These are phyloP conservation scores for Fusarium tricinctum DNA, from an alignment of 2,329 filamentous ascomycete species.

Conservation along the genomic window DNA sequence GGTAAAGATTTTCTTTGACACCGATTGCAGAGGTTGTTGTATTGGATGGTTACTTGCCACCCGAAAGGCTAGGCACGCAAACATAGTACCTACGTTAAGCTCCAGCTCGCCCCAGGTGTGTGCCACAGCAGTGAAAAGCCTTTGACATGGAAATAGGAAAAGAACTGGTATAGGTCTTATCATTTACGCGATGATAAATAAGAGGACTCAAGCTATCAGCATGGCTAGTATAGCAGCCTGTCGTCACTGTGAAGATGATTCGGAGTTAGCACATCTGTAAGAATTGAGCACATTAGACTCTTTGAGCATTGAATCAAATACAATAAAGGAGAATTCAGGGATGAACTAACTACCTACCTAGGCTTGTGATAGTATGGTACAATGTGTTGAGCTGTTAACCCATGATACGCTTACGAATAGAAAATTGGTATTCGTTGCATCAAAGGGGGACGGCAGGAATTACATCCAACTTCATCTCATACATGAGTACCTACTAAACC, in stretches of 20 bases:
- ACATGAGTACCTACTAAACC: too few species aligned
- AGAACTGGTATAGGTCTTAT: neutral
- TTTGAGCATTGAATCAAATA: neutral
- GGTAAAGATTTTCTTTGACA: neutral
- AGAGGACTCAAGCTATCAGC: conserved; percentile 18
- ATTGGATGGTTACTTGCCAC: conserved; percentile 10
- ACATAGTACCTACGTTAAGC: neutral
- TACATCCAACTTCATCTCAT: neutral
- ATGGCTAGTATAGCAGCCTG: neutral
- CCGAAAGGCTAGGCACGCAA: conserved; percentile 12
- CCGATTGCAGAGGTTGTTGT: conserved; percentile 4
- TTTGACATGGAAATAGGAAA: neutral
- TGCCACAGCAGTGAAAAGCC: conserved; percentile 11
- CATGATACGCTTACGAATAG: neutral
- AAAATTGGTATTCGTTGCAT: conserved; percentile 1
- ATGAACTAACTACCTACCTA: conserved; percentile 3
- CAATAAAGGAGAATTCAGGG: neutral
- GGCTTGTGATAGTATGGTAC: neutral
- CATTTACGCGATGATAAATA: neutral
- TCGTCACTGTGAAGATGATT: conserved; percentile 1
- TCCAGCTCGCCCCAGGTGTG: neutral
- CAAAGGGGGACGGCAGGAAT: neutral
- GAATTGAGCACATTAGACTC: conserved; percentile 13
- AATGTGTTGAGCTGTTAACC: neutral
- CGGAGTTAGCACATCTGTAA: conserved; percentile 4